Conservation (phyloP, 495 filamentous ascomycete genomes). For the Pseudomonodictys pantanalensis region DNA sequence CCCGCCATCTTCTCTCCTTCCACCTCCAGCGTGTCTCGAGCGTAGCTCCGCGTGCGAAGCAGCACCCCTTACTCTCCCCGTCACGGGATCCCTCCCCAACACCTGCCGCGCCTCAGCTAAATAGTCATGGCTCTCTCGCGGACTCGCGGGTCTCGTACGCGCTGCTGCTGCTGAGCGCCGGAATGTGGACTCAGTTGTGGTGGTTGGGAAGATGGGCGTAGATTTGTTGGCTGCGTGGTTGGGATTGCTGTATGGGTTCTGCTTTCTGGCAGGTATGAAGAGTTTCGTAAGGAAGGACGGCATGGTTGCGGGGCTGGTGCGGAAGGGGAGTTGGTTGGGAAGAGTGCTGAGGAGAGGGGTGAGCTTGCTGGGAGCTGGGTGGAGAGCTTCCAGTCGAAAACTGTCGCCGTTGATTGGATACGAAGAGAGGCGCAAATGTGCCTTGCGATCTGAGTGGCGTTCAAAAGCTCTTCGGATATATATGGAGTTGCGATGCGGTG, state of each 20-base stretch:
- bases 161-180: neutral
- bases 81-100: slow-evolving; percentile 2
- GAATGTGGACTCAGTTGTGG: neutral
- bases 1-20: neutral
- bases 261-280: neutral
- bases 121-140: neutral
- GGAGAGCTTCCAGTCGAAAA: no score
- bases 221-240: slow-evolving; percentile 4
- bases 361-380: no score
- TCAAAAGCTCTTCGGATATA: no score
- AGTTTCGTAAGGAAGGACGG: slow-evolving; percentile 1
- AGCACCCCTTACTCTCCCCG: neutral
- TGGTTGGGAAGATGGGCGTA: neutral
- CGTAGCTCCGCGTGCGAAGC: neutral
- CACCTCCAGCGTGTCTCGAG: neutral
- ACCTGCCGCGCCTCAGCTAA: slow-evolving; percentile 11
- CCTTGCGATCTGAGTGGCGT: no score
- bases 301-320: neutral
- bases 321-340: neutral
- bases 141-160: neutral
- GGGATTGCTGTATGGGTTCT: slow-evolving; percentile 13
- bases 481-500: no score
- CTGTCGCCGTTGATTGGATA: no score
- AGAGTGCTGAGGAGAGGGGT: neutral
- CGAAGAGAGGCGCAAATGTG: no score